Base-by-base conservation (phyloP, 1,284 basidiomycete genomes). In the Wolfiporia cocos region DNA sequence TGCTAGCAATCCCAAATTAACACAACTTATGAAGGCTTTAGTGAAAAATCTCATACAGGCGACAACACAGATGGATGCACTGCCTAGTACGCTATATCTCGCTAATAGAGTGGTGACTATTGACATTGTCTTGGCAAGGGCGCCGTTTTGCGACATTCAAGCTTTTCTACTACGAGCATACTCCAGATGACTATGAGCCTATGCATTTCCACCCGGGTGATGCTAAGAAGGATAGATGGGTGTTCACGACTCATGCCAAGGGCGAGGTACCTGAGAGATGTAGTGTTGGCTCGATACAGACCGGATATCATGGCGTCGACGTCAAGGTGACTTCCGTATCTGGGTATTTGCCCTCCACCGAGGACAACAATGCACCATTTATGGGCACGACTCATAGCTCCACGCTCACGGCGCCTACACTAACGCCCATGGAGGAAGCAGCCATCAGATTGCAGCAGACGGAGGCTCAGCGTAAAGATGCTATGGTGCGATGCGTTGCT, bases 71-170 rank as follows among this genome's bases (percentile, higher is more conserved):
- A 85, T 91, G 79, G 85, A 90, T 42, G 65, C 73, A 19, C 64
- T 91, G 23, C 87, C 87, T 14, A 81, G 88, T 83, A 57, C 43
- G 75, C 14, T 28, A 14, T 14, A 28, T 14, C 14, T 7, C 9
- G 7, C 26, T 28, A 7, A 14, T 28, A 14, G 7, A 9, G 9
- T 28, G 26, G 9, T 7, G 26, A 7, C 7, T 28, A 14, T 28
- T 28, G 9, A 9, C 26, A 34, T n/a, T n/a, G 21, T 20, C 5
- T 14, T 17, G 19, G 22, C 30, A 24, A 90, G 87, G 77, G 55
- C 81, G 78, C 36, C 79, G 87, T 24, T 92, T 73, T 55, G 85
- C 86, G 18, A 86, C 81, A n/a, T 85, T 91, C 65, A 91, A 91
- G 56, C 63, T 87, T 12, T 86, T 84, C 54, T 92, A 89, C 57